Percentiles rank a stretch among this genome's conserved stretches.
These are phyloP conservation scores for Fusarium algeriense DNA, from an alignment of 2,329 filamentous ascomycete genomes.

Conservation along the genomic window DNA sequence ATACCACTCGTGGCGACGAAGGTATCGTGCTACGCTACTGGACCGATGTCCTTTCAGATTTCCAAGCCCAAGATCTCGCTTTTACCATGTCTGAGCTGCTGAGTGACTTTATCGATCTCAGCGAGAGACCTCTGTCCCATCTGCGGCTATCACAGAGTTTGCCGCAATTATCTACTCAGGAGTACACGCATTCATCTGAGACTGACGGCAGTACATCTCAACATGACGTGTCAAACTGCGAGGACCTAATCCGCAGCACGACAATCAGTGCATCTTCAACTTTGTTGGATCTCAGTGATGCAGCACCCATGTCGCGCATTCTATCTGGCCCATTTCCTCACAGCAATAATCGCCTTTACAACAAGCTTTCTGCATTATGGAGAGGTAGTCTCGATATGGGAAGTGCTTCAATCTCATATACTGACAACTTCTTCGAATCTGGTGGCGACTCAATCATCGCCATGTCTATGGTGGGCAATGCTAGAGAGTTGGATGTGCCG, in stretches of 20 bases:
- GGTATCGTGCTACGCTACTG: constrained; percentile 44
- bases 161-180: background rate
- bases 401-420: constrained; percentile 6
- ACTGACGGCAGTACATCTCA: background rate
- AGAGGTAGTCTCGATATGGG: constrained; percentile 13
- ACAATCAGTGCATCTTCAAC: constrained; percentile 23
- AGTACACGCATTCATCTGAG: background rate
- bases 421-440: constrained; percentile 35
- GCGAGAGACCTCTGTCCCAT: constrained; percentile 29
- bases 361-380: constrained; percentile 30
- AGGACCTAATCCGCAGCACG: background rate
- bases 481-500: constrained; percentile 22
- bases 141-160: constrained; percentile 16
- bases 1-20: constrained; percentile 41
- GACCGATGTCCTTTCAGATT: constrained; percentile 28
- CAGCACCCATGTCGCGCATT: constrained; percentile 12
- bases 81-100: constrained; percentile 33
- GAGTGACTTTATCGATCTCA: constrained; percentile 31
- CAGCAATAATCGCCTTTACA: constrained; percentile 9
- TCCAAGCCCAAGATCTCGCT: constrained; percentile 34
- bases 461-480: constrained; percentile 39
- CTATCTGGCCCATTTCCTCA: constrained; percentile 4
- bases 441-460: constrained; percentile 42
- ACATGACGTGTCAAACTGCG: background rate
- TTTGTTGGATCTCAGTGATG: constrained; percentile 15